Percentiles rank a stretch among this genome's conserved stretches.
Evolutionary conservation across 331 rosid species (phyloP).

Genomic region (Malus hybrid): DNA sequence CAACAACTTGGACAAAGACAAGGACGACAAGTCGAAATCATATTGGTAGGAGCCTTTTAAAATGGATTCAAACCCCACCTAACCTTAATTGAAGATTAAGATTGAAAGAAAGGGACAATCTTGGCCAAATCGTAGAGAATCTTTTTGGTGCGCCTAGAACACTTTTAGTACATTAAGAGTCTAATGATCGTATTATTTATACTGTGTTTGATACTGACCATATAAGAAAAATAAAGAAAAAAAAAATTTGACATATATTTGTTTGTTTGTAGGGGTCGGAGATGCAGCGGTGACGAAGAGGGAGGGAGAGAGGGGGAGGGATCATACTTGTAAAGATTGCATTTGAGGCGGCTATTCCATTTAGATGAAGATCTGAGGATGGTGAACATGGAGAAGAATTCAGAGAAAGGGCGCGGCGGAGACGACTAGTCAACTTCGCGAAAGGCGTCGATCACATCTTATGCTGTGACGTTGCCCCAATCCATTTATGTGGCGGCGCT

Average conservation of each 20-base stretch:
- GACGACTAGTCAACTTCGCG: slow-evolving; percentile 99
- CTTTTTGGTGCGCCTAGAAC: no score
- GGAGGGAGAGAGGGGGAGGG: not conserved
- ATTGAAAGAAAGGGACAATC: not conserved
- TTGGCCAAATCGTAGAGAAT: no score
- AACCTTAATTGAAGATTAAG: not conserved
- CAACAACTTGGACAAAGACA: slow-evolving; percentile 10
- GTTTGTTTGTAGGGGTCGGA: no score
- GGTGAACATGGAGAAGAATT: slow-evolving; percentile 90
- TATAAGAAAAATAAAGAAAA: no score
- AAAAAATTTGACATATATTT: no score
- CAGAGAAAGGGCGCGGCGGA: slow-evolving; percentile 86
- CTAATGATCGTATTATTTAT: no score
- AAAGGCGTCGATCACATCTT: slow-evolving; percentile 91
- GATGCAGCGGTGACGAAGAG: no score
- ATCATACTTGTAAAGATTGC: slow-evolving; percentile 93
- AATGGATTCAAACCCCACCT: slow-evolving; percentile 4
- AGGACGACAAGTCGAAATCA: slow-evolving; percentile 31
- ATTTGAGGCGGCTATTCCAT: slow-evolving; percentile 95
- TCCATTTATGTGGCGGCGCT: slow-evolving; percentile 39
- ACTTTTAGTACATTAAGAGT: no score
- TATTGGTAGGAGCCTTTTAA: slow-evolving; percentile 5
- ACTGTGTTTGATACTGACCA: no score
- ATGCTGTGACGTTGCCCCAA: slow-evolving; percentile 96
- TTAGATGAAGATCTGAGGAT: slow-evolving; percentile 66